Base-by-base conservation (phyloP, 2,329 filamentous ascomycete genomes). In the Colletotrichum somersetense region DNA sequence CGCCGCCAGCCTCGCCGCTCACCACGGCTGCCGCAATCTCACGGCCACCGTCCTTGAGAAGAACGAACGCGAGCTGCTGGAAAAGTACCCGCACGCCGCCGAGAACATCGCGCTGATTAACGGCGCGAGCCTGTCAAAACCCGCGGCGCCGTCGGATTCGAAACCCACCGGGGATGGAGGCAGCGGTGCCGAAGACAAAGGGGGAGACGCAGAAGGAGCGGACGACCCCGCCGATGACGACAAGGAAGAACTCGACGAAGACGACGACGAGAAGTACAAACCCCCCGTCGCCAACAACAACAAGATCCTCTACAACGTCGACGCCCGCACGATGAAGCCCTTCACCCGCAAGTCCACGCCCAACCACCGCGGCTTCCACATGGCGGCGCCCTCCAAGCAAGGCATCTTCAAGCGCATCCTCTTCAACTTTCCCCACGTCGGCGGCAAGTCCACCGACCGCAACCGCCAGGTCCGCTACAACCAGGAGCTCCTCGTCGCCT, bases 371-470 rank as follows among this genome's bases (percentile, higher is more conserved):
- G 66, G 64, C 62, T 80, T 81, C 38, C 75, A 78, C 73, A 73
- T 79, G 73, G 78, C 71, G 64, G 74, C 66, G 12, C 61, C 61
- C 46, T 55, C 66, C 18, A 69, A 70, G 23, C n/a, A 38, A 8
- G 68, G 77, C 4, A 81, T 85, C 5, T 95, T 92, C 86, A 91
- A 97, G 80, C 88, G 90, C 68, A 91, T 98, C 74, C 87, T 96
- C 75, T 99, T 98, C 89, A 97, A 98, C 86, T 99, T 99, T 82
- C 96, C 96, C 46, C 96, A 99, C 84, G 93, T 97, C 4, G 96
- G 96, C 74, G 96, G 96, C 57, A 91, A 97, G 77, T 93, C 90
- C 75, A 98, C 92, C 76, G 95, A 98, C 83, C 92, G 98, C 67
- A 98, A 98, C 84, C 88, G 96, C 46, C 96, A 99, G 83, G 95